Percentiles rank a stretch among this genome's conserved stretches.
phyloP scores from a whole-genome alignment of 1,139 yeast species.

The Candida anutae region DNA sequence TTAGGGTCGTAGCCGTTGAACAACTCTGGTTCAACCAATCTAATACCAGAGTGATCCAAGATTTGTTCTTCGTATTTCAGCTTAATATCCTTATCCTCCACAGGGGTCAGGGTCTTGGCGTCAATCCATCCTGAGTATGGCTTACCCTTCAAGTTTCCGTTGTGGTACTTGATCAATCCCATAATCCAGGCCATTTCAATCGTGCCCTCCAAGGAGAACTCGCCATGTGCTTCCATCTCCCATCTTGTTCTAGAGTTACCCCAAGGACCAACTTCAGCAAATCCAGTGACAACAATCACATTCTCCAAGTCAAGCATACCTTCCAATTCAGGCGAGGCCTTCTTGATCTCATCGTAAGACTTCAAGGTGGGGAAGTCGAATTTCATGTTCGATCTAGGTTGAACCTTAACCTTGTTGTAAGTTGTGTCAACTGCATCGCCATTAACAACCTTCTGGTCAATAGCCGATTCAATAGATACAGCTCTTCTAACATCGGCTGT shows the following conservation, averaged over 20 bases:
- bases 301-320: slow-evolving; percentile 89
- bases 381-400: slow-evolving; percentile 93
- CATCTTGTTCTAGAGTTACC: slow-evolving; percentile 98
- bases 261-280: slow-evolving; percentile 99
- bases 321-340: slow-evolving; percentile 67
- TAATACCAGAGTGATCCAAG: slow-evolving; percentile 90
- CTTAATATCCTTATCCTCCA: slow-evolving; percentile 91
- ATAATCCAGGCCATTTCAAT: slow-evolving; percentile 99
- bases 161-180: slow-evolving; percentile 93
- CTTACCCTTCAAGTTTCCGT: slow-evolving; percentile 85
- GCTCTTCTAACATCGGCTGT: slow-evolving; percentile 93
- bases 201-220: slow-evolving; percentile 96
- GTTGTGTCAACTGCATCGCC: slow-evolving; percentile 89
- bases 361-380: slow-evolving; percentile 88
- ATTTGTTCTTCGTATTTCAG: slow-evolving; percentile 82
- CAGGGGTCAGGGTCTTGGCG: slow-evolving; percentile 85
- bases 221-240: slow-evolving; percentile 97
- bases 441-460: slow-evolving; percentile 86
- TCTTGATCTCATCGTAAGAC: slow-evolving; percentile 65
- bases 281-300: slow-evolving; percentile 92
- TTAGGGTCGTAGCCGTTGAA: slow-evolving; percentile 92
- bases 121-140: slow-evolving; percentile 96
- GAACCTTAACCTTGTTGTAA: slow-evolving; percentile 63
- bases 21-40: slow-evolving; percentile 92
- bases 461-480: slow-evolving; percentile 85